Evolutionary conservation across 495 filamentous ascomycete genomes (phyloP), one percentile per base, ranked within the genome.

Genomic region (Parathielavia hyrcaniae): DNA sequence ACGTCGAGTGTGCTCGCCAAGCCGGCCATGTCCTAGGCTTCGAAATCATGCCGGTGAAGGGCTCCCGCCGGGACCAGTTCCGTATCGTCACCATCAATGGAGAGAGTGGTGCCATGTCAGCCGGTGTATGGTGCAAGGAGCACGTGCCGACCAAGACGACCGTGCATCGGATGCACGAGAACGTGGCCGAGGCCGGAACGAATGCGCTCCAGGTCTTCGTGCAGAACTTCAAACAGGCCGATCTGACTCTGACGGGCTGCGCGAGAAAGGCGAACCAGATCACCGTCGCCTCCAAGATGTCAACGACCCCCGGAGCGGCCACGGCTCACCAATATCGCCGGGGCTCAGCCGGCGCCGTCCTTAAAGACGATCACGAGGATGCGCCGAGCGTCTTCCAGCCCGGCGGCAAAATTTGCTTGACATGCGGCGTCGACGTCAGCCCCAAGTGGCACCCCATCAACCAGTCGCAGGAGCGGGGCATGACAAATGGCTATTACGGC

Each of bases 181-280:
- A 77, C 32, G 79, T 85, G 9, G 83, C 84, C 52, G 77, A 84
- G 26, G 73, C 69, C 16, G 83, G 80, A 32, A 69, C 64, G 65
- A 95, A 84, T 59, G 92, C 88, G 16, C 75, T 99, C 17, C 91
- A 96, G 68, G 77, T 92, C 12, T 99, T 86, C 66, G 86, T 85
- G 26, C 81, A 81, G 52, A 91, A 86, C 43, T 96, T 89, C 77
- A 99, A 97, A 73, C 92, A 97, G 69, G 91, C 92, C 19, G 93
- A 99, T 63, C 78, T 92, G 20, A 81, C 87, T 17, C 72, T 96
- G 53, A 96, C 91, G 9, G 92, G 92, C 20, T 96, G 93, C 17
- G 86, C 91, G 43, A 85, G 93, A 20, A 97, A 96, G 67, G 92
- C 95, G 20, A 78, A 75, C 57, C 64, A 77, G 41, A 73, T 75